Conservation (phyloP, 495 filamentous ascomycete genomes). For the Talaromyces stipitatus region DNA sequence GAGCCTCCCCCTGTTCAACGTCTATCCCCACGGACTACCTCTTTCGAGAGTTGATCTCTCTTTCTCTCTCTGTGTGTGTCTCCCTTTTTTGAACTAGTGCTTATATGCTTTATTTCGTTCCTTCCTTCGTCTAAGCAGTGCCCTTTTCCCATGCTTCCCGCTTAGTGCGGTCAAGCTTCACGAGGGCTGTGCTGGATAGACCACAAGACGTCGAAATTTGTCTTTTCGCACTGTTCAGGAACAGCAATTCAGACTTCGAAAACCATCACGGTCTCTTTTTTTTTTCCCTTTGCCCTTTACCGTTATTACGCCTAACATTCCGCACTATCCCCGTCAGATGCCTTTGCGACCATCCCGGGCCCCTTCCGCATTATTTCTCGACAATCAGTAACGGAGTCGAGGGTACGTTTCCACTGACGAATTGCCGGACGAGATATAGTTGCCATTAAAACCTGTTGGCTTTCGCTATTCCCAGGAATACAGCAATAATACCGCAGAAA, state of each 20-base stretch:
- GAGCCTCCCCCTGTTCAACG: not conserved
- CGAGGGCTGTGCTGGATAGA: not conserved
- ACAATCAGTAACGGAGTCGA: not conserved
- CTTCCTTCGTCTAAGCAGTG: not conserved
- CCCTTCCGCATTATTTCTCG: not conserved
- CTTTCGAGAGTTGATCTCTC: constrained; percentile 1
- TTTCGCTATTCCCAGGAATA: not conserved
- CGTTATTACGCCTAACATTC: not conserved
- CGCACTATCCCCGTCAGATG: not conserved
- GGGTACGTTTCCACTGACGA: not conserved
- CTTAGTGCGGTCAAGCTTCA: constrained; percentile 4
- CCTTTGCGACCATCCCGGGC: not conserved
- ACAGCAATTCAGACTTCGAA: not conserved
- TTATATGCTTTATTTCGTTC: not conserved
- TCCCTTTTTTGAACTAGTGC: not conserved
- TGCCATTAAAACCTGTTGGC: not conserved
- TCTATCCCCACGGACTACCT: not conserved
- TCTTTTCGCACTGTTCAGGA: not conserved
- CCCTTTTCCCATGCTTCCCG: not conserved
- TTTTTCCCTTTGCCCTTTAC: too few relatives aligned
- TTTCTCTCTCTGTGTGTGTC: not conserved
- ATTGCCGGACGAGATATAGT: not conserved
- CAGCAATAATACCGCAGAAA: not conserved
- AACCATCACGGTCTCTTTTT: not conserved
- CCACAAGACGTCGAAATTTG: not conserved